Evolutionary conservation across 345 rosid species (phyloP).

Genomic region (Raphanus raphanistrum): DNA sequence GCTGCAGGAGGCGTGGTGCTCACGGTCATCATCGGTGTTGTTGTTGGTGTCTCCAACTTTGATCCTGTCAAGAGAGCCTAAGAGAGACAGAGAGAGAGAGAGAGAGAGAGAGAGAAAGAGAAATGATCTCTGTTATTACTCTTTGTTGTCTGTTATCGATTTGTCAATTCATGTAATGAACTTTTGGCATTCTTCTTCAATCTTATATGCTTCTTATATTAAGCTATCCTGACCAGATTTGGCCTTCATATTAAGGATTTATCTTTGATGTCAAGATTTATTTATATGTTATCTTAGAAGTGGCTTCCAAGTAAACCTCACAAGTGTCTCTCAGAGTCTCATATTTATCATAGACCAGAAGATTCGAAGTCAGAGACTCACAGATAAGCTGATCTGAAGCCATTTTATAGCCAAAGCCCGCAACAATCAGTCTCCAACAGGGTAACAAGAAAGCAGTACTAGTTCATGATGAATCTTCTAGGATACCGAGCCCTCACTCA

Average conservation of each 20-base stretch:
- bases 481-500: too few relatives aligned
- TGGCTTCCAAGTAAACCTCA: too few relatives aligned
- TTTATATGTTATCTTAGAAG: too few relatives aligned
- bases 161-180: conserved; percentile 9
- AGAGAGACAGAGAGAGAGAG: background rate
- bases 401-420: too few relatives aligned
- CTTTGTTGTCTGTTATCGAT: background rate
- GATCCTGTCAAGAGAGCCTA: conserved; percentile 65
- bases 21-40: conserved; percentile 58
- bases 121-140: background rate
- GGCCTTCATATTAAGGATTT: background rate
- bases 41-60: conserved; percentile 75
- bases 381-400: too few relatives aligned
- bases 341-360: too few relatives aligned
- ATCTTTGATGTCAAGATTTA: background rate
- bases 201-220: background rate
- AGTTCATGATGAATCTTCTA: too few relatives aligned
- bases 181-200: conserved; percentile 3
- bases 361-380: too few relatives aligned
- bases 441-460: too few relatives aligned
- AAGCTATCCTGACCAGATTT: background rate
- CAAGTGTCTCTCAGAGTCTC: too few relatives aligned
- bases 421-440: too few relatives aligned
- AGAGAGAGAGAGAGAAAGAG: background rate
- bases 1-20: conserved; percentile 70